Evolutionary conservation across 208 protist species (phyloP).

Genomic region (Trypanosoma brucei): DNA sequence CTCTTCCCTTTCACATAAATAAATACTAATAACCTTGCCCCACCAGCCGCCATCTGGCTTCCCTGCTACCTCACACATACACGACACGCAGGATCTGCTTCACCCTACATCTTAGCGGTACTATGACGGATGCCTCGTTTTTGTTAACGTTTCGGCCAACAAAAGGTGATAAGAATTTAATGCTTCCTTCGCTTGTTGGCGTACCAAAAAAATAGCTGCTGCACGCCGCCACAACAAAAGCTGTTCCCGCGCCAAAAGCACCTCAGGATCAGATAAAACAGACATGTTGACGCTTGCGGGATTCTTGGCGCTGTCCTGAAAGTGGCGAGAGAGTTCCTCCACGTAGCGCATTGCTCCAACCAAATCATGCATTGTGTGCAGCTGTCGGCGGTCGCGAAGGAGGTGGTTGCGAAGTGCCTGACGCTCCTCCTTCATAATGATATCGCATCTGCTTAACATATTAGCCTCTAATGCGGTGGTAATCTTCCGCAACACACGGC

Average conservation of each 20-base stretch:
- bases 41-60: too few species aligned
- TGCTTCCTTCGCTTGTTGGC: slow-evolving; percentile 59
- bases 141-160: slow-evolving; percentile 60
- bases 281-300: slow-evolving; percentile 18
- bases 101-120: too few species aligned
- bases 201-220: slow-evolving; percentile 49
- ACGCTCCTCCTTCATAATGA: slow-evolving; percentile 39
- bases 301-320: slow-evolving; percentile 10
- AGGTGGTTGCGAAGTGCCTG: slow-evolving; percentile 38
- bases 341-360: slow-evolving; percentile 44
- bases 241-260: slow-evolving; percentile 44
- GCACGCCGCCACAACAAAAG: slow-evolving; percentile 55
- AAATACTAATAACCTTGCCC: too few species aligned
- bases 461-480: slow-evolving; percentile 19
- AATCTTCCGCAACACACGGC: slow-evolving; percentile 35
- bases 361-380: slow-evolving; percentile 67
- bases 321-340: slow-evolving; percentile 10
- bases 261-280: slow-evolving; percentile 30
- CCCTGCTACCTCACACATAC: too few species aligned
- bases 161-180: slow-evolving; percentile 61
- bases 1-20: too few species aligned
- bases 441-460: slow-evolving; percentile 38
- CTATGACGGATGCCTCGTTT: slow-evolving; percentile 22
- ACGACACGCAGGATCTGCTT: too few species aligned
- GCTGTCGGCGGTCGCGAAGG: slow-evolving; percentile 43